Conservation (phyloP, 2,329 filamentous ascomycete genomes). For the Penicillium sumatraense region DNA sequence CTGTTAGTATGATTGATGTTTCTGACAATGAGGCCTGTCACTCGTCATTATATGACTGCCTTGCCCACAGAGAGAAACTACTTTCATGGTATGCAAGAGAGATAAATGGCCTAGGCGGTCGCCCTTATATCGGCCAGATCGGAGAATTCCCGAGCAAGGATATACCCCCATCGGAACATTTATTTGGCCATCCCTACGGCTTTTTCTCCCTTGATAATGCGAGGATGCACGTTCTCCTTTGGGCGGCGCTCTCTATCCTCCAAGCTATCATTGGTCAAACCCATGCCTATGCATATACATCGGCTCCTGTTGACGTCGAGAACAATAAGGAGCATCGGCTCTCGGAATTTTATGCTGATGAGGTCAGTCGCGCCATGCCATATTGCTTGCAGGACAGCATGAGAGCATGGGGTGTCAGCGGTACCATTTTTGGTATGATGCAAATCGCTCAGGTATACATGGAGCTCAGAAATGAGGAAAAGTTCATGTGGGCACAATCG, state of each 20-base stretch:
- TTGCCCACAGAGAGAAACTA: constrained; percentile 3
- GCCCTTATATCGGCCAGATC: not conserved
- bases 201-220: constrained; percentile 11
- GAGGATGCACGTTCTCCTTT: constrained; percentile 2
- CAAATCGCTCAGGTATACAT: constrained; percentile 11
- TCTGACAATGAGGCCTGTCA: not conserved
- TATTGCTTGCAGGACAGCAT: constrained; percentile 3
- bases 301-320: not conserved
- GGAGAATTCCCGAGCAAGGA: not conserved
- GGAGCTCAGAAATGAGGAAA: constrained; percentile 1
- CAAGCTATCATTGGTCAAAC: constrained; percentile 6
- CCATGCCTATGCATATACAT: not conserved
- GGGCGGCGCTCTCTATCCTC: constrained; percentile 11
- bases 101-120: not conserved
- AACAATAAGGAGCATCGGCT: constrained; percentile 6
- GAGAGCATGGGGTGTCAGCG: constrained; percentile 8
- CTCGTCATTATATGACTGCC: not conserved
- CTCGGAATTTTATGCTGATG: constrained; percentile 10
- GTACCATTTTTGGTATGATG: not conserved
- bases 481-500: constrained; percentile 7
- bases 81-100: constrained; percentile 3
- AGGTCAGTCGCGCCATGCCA: constrained; percentile 7
- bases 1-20: not conserved
- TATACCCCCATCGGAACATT: not conserved
- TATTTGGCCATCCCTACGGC: constrained; percentile 9